Conservation (phyloP, 1,284 basidiomycete species). For the Porodaedalea pini region DNA sequence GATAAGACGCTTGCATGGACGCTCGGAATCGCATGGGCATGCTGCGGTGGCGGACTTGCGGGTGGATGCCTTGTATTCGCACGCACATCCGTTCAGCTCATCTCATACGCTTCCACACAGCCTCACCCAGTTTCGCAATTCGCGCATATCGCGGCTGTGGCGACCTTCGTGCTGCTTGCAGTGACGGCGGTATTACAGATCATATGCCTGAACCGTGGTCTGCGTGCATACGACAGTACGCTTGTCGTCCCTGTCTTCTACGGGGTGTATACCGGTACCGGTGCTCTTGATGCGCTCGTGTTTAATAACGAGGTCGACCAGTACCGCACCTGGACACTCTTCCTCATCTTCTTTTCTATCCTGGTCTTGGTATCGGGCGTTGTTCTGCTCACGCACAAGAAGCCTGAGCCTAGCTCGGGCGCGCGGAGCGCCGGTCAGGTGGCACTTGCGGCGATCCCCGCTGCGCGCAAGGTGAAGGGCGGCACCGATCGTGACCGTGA, state of each 20-base stretch:
- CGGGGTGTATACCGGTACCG: conserved; percentile 61
- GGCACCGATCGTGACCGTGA: conserved; percentile 28
- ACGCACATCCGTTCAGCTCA: conserved; percentile 78
- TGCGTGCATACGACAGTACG: conserved; percentile 77
- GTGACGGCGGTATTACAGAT: conserved; percentile 86
- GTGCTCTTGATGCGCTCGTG: conserved; percentile 68
- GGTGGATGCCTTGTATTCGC: conserved; percentile 90
- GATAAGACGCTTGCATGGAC: conserved; percentile 85
- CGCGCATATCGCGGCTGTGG: conserved; percentile 73
- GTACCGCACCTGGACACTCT: conserved; percentile 82
- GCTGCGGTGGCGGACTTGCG: conserved; percentile 83
- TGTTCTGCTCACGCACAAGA: conserved; percentile 80
- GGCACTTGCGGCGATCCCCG: conserved; percentile 21
- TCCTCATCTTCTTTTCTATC: conserved; percentile 84
- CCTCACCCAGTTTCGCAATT: conserved; percentile 84
- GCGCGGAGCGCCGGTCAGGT: conserved; percentile 23
- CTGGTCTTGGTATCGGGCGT: conserved; percentile 83
- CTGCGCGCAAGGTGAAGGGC: conserved; percentile 23
- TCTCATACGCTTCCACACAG: conserved; percentile 70
- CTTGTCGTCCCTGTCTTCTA: conserved; percentile 74
- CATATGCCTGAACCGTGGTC: conserved; percentile 82
- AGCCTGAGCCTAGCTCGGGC: conserved; percentile 50
- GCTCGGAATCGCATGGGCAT: conserved; percentile 89
- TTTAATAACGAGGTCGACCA: conserved; percentile 82
- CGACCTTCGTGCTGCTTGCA: conserved; percentile 78